phyloP scores from a whole-genome alignment of 129 eudicot genomes.

The Deinandra increscens region DNA sequence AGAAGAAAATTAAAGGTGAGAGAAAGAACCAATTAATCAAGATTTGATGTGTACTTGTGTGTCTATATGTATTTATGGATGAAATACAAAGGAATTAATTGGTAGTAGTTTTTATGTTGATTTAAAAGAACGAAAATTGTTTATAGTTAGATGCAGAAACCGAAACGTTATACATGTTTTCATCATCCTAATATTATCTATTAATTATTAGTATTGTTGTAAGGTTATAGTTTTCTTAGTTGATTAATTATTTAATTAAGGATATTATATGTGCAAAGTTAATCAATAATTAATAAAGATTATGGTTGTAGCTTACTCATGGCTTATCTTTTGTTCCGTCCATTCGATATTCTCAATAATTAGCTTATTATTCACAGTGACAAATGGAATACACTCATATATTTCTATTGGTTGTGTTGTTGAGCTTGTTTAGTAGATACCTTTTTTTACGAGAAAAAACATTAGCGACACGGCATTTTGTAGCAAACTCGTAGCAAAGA shows the following conservation, averaged over 20 bases:
- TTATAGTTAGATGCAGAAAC: neutral
- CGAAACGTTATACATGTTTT: too few species aligned
- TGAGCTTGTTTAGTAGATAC: too few species aligned
- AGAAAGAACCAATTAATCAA: neutral
- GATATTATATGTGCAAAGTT: neutral
- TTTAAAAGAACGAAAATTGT: neutral
- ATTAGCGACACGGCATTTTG: too few species aligned
- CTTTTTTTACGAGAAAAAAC: too few species aligned
- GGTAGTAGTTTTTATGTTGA: neutral
- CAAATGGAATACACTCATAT: too few species aligned
- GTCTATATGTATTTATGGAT: too few species aligned
- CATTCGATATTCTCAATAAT: too few species aligned
- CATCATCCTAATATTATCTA: neutral
- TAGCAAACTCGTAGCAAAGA: too few species aligned
- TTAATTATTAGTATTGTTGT: neutral
- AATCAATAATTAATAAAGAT: neutral
- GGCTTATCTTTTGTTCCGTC: too few species aligned
- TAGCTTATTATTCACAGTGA: too few species aligned
- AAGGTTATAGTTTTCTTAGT: neutral
- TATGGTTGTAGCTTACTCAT: too few species aligned
- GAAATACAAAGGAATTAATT: neutral
- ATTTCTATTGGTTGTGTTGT: too few species aligned
- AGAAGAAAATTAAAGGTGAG: neutral
- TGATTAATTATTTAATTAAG: neutral
- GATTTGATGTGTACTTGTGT: neutral